Evolutionary conservation across 139 green algal genomes (phyloP), one percentile per base, ranked within the genome.

Genomic region (Chlorokybus atmophyticus): DNA sequence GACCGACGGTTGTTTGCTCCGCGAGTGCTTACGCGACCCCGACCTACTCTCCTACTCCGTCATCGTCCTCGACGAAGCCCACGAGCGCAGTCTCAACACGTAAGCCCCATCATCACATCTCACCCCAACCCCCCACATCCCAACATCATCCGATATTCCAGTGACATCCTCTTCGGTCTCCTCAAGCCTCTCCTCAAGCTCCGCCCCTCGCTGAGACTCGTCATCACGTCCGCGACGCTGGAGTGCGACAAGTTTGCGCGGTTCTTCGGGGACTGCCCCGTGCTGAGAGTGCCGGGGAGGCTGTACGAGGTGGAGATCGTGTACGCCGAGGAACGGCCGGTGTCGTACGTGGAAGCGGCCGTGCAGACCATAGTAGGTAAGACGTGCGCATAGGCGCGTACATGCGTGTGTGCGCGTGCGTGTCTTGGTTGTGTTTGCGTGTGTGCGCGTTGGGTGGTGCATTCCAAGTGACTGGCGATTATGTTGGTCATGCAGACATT

Each of bases 101-200:
- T 64, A 21, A n/a, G n/a, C n/a, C n/a, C n/a, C n/a, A n/a, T n/a
- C n/a, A n/a, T n/a, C n/a, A n/a, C n/a, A n/a, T n/a, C n/a, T n/a
- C n/a, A n/a, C n/a, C n/a, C n/a, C n/a, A n/a, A 44, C 38, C 38
- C 14, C 38, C 14, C 38, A 44, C 38, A 17, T 44, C 14, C 14
- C 38, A 23, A 44, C 14, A 44, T 14, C 38, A 23, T 14, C 8
- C 47, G 24, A 19, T 8, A 19, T 28, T 40, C 7, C 57, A 64
- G 57, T 3, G 88, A 96, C 77, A 85, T 96, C 56, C 78, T 96
- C n/a, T 95, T 96, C 74, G 88, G 84, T 4, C 44, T 97, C 32
- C 78, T 97, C 17, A 94, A 94, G 59, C 48, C 62, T 4, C 65
- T 89, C 44, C 25, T 32, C 2, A 28, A 55, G 52, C 7, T 27